Evolutionary conservation across 208 protist species (phyloP).

Genomic region (Porcisia deanei): DNA sequence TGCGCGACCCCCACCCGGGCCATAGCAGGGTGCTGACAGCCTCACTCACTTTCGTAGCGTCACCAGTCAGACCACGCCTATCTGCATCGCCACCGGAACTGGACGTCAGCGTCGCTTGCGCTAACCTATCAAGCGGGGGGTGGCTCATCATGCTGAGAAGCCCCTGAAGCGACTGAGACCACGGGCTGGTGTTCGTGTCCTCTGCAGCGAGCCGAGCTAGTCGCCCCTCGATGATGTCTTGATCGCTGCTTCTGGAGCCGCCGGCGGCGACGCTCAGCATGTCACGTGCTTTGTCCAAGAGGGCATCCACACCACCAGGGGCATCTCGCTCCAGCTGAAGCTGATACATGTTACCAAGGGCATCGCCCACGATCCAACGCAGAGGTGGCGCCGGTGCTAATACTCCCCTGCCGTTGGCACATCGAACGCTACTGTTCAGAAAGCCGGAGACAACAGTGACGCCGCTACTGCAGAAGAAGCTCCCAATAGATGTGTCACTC

Average conservation of each 20-base stretch:
- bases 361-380: constrained; percentile 65
- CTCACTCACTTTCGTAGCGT: background rate
- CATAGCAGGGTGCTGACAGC: background rate
- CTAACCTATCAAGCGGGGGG: background rate
- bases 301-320: background rate
- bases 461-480: constrained; percentile 4
- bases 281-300: background rate
- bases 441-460: background rate
- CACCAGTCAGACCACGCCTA: background rate
- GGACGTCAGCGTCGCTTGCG: background rate
- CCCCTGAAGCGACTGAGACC: background rate
- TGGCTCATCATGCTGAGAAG: constrained; percentile 15
- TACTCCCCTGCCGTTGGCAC: background rate
- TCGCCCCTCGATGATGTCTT: background rate
- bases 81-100: background rate
- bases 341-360: constrained; percentile 77
- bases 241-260: constrained; percentile 3
- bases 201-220: background rate
- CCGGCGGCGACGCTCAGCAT: background rate
- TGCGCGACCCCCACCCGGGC: constrained; percentile 18
- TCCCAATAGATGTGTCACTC: background rate
- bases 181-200: background rate
- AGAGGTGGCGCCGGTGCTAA: background rate
- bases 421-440: background rate
- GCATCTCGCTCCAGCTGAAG: constrained; percentile 42